Conservation (phyloP, 1,284 basidiomycete species). For the Trichosporon asahii region DNA sequence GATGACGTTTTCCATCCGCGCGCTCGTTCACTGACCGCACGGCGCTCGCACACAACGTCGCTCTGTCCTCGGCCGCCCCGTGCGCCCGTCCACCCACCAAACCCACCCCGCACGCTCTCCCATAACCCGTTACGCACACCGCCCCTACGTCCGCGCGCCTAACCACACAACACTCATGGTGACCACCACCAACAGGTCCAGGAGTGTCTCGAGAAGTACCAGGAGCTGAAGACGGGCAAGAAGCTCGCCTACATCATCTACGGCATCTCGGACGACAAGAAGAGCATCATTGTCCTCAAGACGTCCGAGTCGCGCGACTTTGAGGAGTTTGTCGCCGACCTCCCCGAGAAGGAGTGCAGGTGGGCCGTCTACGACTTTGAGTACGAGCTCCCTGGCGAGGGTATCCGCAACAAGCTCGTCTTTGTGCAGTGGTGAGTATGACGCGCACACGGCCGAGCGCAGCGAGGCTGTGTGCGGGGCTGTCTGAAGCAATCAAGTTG, state of each 20-base stretch:
- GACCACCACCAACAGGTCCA: conserved; percentile 31
- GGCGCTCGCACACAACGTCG: background rate
- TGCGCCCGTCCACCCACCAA: background rate
- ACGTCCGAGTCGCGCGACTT: conserved; percentile 58
- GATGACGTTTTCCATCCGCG: background rate
- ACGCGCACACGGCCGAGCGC: background rate
- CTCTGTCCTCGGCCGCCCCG: background rate
- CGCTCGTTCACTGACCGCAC: background rate
- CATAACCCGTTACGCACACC: background rate
- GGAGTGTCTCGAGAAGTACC: conserved; percentile 64
- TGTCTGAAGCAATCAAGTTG: background rate
- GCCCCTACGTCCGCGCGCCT: background rate
- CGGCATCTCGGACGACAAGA: conserved; percentile 63
- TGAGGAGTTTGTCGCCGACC: conserved; percentile 70
- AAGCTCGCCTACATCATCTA: conserved; percentile 85
- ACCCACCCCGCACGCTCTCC: background rate
- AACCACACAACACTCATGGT: background rate
- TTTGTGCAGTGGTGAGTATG: conserved; percentile 72
- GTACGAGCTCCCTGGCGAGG: conserved; percentile 71
- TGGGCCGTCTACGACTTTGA: conserved; percentile 94
- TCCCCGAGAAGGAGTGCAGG: conserved; percentile 73
- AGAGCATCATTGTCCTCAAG: conserved; percentile 74
- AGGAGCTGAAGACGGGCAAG: conserved; percentile 77
- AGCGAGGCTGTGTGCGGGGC: too few relatives aligned
- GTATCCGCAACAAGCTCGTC: conserved; percentile 84